phyloP scores from a whole-genome alignment of 2,329 filamentous ascomycete genomes.

The Sporothrix pallida region DNA sequence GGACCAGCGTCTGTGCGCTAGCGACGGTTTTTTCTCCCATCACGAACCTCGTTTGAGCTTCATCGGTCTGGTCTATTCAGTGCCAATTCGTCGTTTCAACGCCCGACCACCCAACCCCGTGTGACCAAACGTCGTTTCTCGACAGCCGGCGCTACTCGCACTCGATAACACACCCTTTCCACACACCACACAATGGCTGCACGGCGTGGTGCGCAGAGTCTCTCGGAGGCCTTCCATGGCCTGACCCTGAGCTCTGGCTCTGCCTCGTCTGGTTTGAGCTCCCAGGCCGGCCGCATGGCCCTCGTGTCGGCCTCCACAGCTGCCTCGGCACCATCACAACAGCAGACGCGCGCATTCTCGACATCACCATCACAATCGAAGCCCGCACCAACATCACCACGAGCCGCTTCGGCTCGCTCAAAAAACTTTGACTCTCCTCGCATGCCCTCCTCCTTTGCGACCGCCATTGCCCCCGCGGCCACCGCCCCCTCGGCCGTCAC shows the following conservation, averaged over 20 bases:
- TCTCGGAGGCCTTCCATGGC: conserved; percentile 34
- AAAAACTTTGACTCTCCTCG: neutral
- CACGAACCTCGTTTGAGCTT: conserved; percentile 23
- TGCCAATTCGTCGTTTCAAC: neutral
- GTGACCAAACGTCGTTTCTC: neutral
- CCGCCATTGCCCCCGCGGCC: conserved; percentile 5
- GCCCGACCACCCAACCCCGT: neutral
- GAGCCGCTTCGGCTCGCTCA: neutral
- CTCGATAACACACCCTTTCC: too few relatives aligned
- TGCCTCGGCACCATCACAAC: conserved; percentile 8
- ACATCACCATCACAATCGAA: conserved; percentile 16
- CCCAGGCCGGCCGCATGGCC: conserved; percentile 19
- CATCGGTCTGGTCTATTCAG: neutral
- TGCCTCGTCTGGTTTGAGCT: neutral
- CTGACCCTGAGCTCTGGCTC: conserved; percentile 26
- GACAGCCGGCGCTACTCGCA: neutral
- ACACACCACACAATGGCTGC: conserved; percentile 35
- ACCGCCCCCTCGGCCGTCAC: conserved; percentile 7
- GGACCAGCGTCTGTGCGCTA: conserved; percentile 21
- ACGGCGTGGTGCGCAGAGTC: conserved; percentile 34
- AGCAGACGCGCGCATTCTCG: neutral
- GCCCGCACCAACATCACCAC: neutral
- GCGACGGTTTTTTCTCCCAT: conserved; percentile 26
- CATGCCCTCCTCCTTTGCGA: conserved; percentile 11
- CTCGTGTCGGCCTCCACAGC: neutral